Percentiles rank a stretch among this genome's conserved stretches.
These are phyloP conservation scores for Botrytis porri DNA, from an alignment of 2,329 filamentous ascomycete species.

Conservation along the genomic window DNA sequence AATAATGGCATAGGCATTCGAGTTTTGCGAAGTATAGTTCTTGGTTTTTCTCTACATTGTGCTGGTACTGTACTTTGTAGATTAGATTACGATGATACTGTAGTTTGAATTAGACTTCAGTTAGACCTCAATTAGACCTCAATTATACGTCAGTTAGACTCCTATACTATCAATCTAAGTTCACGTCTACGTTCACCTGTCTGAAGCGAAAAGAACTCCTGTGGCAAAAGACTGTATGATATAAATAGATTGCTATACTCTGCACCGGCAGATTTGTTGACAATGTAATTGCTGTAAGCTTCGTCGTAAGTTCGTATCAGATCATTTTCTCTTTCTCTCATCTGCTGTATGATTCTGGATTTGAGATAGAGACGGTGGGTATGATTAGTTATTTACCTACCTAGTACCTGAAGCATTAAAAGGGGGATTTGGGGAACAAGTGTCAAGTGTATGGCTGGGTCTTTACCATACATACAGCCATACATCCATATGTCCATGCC, in stretches of 20 bases:
- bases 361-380: background rate
- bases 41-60: background rate
- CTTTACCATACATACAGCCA: too few species aligned
- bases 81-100: background rate
- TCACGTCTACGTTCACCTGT: background rate
- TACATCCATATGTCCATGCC: background rate
- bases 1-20: background rate
- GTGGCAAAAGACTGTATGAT: background rate
- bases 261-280: background rate
- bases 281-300: background rate
- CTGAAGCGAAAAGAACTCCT: background rate
- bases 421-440: background rate
- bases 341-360: background rate
- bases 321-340: background rate
- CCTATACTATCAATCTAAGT: background rate
- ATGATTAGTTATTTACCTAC: background rate
- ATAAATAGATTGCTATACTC: background rate
- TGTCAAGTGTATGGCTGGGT: background rate
- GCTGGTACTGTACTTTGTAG: background rate
- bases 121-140: background rate
- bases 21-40: background rate
- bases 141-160: background rate
- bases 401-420: background rate
- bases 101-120: background rate
- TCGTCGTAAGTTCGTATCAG: background rate